These are phyloP conservation scores for Penicillium desertorum DNA, from an alignment of 495 filamentous ascomycete genomes.

Conservation along the genomic window DNA sequence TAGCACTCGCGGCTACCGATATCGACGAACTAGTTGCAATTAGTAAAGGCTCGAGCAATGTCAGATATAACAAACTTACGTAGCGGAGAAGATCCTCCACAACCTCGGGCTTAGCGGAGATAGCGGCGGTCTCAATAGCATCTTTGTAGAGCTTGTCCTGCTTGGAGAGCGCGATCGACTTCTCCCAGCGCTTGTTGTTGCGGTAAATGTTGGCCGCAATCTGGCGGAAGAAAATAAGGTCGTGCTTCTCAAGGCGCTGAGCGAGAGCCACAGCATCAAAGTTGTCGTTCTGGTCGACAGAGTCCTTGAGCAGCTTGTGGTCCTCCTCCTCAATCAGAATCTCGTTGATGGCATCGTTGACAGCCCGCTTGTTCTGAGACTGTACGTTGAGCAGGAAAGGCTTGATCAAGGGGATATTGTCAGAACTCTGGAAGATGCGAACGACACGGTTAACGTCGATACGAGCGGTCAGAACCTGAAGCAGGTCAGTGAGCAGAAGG, in stretches of 20 bases:
- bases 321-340: conserved; percentile 98
- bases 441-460: conserved; percentile 99
- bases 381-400: conserved; percentile 98
- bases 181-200: conserved; percentile 99
- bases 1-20: conserved; percentile 99
- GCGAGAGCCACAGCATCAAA: conserved; percentile 97
- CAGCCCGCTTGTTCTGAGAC: conserved; percentile 93
- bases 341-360: conserved; percentile 98
- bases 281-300: conserved; percentile 98
- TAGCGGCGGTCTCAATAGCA: conserved; percentile 98
- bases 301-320: conserved; percentile 97
- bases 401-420: conserved; percentile 98
- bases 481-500: conserved; percentile 88
- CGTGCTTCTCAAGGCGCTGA: conserved; percentile 89
- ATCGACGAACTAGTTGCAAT: conserved; percentile 81
- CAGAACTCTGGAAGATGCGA: conserved; percentile 95
- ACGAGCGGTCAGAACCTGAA: conserved; percentile 84
- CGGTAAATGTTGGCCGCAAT: conserved; percentile 98
- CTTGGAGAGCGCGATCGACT: conserved; percentile 97
- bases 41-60: conserved; percentile 24
- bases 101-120: conserved; percentile 84
- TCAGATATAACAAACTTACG: conserved; percentile 58
- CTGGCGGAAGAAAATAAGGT: conserved; percentile 98
- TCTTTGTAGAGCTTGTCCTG: conserved; percentile 99
- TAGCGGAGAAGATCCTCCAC: conserved; percentile 96